Conservation (phyloP, 2,329 filamentous ascomycete genomes). For the Drechslerella coelobrocha region DNA sequence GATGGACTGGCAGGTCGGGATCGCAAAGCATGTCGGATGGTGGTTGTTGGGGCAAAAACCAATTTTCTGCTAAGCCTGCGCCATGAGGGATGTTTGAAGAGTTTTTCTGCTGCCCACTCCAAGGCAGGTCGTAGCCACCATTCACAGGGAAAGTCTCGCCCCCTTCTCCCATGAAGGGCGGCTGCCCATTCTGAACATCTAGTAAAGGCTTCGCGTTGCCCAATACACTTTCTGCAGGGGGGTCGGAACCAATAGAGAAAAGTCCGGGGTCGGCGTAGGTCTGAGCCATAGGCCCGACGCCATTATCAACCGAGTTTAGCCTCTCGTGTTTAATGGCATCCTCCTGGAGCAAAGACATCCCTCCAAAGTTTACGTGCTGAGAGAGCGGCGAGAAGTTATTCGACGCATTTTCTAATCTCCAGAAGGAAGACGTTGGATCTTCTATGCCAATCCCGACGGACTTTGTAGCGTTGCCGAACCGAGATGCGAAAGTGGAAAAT, state of each 20-base stretch:
- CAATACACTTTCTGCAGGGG: conserved; percentile 29
- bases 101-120: conserved; percentile 26
- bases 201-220: conserved; percentile 26
- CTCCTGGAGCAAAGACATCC: conserved; percentile 47
- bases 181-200: conserved; percentile 25
- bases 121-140: conserved; percentile 29
- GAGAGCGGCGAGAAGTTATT: conserved; percentile 47
- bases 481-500: conserved; percentile 41
- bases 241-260: conserved; percentile 43
- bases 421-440: conserved; percentile 44
- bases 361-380: conserved; percentile 48
- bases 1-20: conserved; percentile 26
- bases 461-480: conserved; percentile 36
- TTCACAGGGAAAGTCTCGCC: conserved; percentile 18
- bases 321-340: conserved; percentile 42
- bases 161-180: conserved; percentile 11
- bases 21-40: conserved; percentile 36
- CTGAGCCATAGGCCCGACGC: conserved; percentile 44
- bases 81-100: conserved; percentile 15
- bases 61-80: conserved; percentile 29
- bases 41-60: conserved; percentile 42
- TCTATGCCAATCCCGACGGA: conserved; percentile 43
- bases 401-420: conserved; percentile 46
- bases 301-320: conserved; percentile 45
- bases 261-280: conserved; percentile 40